These are phyloP conservation scores for Phoenix dactylifera DNA, from an alignment of 176 grass and related monocot species.

Conservation along the genomic window DNA sequence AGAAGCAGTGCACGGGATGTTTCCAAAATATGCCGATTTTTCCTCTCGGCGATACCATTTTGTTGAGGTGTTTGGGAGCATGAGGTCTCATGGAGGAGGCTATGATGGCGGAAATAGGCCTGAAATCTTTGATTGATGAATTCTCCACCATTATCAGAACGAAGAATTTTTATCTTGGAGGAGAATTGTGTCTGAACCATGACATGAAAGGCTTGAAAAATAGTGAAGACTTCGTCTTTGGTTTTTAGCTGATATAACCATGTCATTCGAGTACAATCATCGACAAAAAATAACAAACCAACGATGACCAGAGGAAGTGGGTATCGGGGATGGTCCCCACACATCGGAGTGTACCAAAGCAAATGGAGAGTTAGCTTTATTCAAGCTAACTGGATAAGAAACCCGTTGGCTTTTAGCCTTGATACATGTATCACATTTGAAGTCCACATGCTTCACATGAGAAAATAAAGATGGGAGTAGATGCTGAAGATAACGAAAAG, in stretches of 20 bases:
- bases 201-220: background rate
- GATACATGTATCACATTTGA: slow-evolving; percentile 2
- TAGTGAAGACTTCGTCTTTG: background rate
- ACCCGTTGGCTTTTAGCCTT: background rate
- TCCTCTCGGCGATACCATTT: background rate
- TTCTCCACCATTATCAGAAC: background rate
- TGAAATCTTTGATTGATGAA: background rate
- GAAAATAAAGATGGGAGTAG: background rate
- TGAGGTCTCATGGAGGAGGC: background rate
- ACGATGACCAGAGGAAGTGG: too few species aligned
- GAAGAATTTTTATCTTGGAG: background rate
- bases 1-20: too few species aligned
- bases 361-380: too few species aligned
- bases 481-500: background rate
- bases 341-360: too few species aligned
- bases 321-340: too few species aligned
- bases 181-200: slow-evolving; percentile 1
- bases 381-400: too few species aligned
- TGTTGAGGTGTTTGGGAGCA: slow-evolving; percentile 3
- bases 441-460: too few species aligned
- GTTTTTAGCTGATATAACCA: slow-evolving; percentile 4
- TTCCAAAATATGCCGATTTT: too few species aligned
- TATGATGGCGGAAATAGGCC: background rate
- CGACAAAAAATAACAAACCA: slow-evolving; percentile 9
- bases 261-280: slow-evolving; percentile 11